Percentiles rank a stretch among this genome's conserved stretches.
These are phyloP conservation scores for Corylus americana DNA, from an alignment of 306 rosid genomes.

Conservation along the genomic window DNA sequence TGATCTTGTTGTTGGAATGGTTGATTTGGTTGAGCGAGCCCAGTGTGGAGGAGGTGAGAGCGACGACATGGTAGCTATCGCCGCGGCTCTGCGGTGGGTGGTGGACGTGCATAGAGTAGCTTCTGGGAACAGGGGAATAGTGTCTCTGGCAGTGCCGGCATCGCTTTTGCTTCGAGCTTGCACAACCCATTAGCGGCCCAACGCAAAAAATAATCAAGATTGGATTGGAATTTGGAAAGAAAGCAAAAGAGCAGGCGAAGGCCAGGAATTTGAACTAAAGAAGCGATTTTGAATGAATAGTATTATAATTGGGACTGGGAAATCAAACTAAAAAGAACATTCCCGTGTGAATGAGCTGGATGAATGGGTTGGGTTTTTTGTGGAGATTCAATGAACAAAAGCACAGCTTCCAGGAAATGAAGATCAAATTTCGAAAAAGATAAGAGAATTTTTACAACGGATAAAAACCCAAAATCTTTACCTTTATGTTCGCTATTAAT, in stretches of 20 bases:
- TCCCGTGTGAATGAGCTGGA: conserved; percentile 22
- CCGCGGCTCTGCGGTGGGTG: conserved; percentile 62
- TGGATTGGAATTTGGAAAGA: conserved; percentile 1
- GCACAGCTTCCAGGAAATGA: conserved; percentile 2
- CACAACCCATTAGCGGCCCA: conserved; percentile 71
- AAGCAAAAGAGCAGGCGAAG: neutral
- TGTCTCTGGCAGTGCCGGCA: conserved; percentile 73
- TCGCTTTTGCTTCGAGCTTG: conserved; percentile 69
- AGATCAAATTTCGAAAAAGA: neutral
- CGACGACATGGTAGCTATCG: conserved; percentile 75
- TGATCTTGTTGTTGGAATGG: conserved; percentile 12
- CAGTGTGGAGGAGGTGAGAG: conserved; percentile 78
- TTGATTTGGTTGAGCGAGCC: conserved; percentile 52
- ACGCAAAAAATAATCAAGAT: neutral
- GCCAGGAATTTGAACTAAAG: neutral
- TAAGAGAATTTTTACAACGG: neutral
- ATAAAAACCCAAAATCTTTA: neutral
- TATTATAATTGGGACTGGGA: conserved; percentile 1
- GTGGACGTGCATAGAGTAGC: conserved; percentile 83
- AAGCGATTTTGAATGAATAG: neutral
- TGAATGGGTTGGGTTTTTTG: neutral
- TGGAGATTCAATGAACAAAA: neutral
- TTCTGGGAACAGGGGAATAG: conserved; percentile 67
- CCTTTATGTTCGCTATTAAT: neutral
- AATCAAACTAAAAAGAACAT: conserved; percentile 8